Evolutionary conservation across 495 filamentous ascomycete species (phyloP).

Genomic region (Hypoxylon cercidicola): DNA sequence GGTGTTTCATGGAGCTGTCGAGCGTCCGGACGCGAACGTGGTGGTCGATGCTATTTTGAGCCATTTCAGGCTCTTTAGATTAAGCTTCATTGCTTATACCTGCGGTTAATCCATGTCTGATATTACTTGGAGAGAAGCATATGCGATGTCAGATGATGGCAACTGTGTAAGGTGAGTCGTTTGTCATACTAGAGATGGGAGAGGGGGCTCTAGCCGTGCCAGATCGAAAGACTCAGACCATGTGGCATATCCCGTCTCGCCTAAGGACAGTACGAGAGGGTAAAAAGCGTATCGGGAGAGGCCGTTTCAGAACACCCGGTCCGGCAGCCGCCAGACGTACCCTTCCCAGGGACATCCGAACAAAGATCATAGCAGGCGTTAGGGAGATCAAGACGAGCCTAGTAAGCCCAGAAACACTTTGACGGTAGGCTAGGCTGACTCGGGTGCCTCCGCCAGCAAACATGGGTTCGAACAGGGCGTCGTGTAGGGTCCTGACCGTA

Average conservation of each 20-base stretch:
- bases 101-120: neutral
- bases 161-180: constrained; percentile 1
- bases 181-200: neutral
- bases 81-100: constrained; percentile 52
- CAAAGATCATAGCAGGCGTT: neutral
- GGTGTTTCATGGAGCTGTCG: constrained; percentile 15
- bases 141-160: neutral
- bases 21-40: constrained; percentile 5
- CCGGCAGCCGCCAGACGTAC: constrained; percentile 16
- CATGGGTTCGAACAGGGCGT: constrained; percentile 23
- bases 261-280: constrained; percentile 1
- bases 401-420: constrained; percentile 25
- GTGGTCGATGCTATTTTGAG: constrained; percentile 52
- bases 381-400: neutral
- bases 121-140: neutral
- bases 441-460: constrained; percentile 30
- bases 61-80: constrained; percentile 44
- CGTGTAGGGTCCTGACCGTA: constrained; percentile 12
- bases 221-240: neutral
- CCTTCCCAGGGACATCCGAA: constrained; percentile 2
- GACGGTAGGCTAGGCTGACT: constrained; percentile 15
- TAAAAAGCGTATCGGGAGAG: neutral
- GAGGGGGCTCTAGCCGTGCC: neutral
- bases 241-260: neutral
- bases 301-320: constrained; percentile 8